Conservation (phyloP, 2,329 filamentous ascomycete species). For the Colletotrichum spaethianum region DNA sequence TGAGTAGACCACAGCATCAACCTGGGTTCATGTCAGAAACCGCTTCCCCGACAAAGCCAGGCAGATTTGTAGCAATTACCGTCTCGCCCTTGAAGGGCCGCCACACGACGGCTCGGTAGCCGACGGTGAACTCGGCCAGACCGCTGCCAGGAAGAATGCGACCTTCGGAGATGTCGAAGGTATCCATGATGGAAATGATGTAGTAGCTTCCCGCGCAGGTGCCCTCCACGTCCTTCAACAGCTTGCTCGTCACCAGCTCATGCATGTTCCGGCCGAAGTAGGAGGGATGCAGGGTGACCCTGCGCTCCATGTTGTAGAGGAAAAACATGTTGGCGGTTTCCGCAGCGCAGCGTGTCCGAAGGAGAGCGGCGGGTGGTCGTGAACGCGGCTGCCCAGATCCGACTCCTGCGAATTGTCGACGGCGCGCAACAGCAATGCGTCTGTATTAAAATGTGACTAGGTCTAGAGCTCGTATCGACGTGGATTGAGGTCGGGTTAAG, state of each 20-base stretch:
- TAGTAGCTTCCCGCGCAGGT: conserved; percentile 97
- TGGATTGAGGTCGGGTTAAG: neutral
- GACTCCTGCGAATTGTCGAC: conserved; percentile 2
- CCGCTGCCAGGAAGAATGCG: conserved; percentile 93
- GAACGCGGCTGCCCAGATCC: neutral
- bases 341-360: conserved; percentile 17
- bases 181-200: conserved; percentile 98
- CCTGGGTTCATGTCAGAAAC: conserved; percentile 65
- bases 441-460: conserved; percentile 13
- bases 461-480: conserved; percentile 5
- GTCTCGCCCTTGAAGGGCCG: conserved; percentile 98
- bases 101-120: conserved; percentile 97
- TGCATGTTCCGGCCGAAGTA: conserved; percentile 97
- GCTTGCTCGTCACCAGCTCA: conserved; percentile 89
- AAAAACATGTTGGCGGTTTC: conserved; percentile 84
- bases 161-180: conserved; percentile 93
- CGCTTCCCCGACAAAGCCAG: conserved; percentile 39
- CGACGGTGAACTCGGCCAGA: conserved; percentile 93
- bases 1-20: conserved; percentile 93
- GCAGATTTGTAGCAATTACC: conserved; percentile 68
- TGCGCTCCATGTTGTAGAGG: conserved; percentile 95
- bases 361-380: conserved; percentile 5
- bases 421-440: conserved; percentile 1
- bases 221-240: conserved; percentile 94
- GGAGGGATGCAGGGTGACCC: conserved; percentile 94